Base-by-base conservation (phyloP, 2,329 filamentous ascomycete species). In the Fusarium virguliforme region DNA sequence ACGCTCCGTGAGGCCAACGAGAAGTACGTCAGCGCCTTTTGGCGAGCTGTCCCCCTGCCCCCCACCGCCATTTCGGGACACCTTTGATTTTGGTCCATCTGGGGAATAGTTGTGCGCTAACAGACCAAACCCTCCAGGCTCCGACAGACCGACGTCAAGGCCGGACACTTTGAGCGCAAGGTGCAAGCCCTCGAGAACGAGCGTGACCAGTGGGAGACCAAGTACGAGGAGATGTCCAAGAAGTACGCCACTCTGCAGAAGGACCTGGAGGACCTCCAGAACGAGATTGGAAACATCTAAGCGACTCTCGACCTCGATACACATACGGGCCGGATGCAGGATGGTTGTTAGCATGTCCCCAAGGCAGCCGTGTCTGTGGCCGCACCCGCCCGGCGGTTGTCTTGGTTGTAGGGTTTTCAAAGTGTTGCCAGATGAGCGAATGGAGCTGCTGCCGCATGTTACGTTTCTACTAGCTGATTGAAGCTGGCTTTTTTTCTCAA, bases 81-180 rank as follows among this genome's bases (percentile, higher is more conserved):
- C 41, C 60, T 60, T 60, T 40, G 54, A 57, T 55, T 60, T 55
- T 55, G 26, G 40, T 41, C 10, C 64, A 18, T 18, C 58, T 38
- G 9, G 38, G 24, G 50, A 37, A 51, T 32, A 51, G 37, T 37
- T 13, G 58, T 62, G 8, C 48, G 24, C 74, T 76, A 72, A 76
- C 62, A 68, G 56, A 59, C 15, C 28, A 48, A 62, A 48, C 46
- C 41, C 24, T 58, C 30, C 77, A 99, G 96, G 87, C 94, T 98
- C 81, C 95, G 96, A 83, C 95, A 97, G 87, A 98, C 96, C 85
- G 96, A 99, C 83, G 94, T 98, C 86, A 98, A 98, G 89, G 95
- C 95, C 79, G 96, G 95, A 79, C 95, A 99, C 87, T 98, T 95
- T 85, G 96, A 99, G 88, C 96, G 96, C 85, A 98, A 98, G 89